These are phyloP conservation scores for Castanospermum australe DNA, from an alignment of 306 rosid species.

Conservation along the genomic window DNA sequence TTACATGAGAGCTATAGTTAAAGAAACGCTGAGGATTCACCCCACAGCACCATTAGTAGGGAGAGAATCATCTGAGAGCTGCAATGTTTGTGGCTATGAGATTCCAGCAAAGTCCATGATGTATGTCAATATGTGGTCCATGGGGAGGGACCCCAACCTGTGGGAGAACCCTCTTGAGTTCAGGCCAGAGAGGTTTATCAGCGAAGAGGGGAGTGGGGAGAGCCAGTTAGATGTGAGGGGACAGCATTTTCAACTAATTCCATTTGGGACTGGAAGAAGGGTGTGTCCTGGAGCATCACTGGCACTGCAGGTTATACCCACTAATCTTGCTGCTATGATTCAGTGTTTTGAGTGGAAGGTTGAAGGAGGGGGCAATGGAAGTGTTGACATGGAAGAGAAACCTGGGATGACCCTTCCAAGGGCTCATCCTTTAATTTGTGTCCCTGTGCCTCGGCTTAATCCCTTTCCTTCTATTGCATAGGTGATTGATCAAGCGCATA, in stretches of 20 bases:
- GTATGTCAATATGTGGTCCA: slow-evolving; percentile 62
- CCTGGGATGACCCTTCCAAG: slow-evolving; percentile 45
- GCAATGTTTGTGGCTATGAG: slow-evolving; percentile 45
- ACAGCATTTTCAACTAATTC: slow-evolving; percentile 46
- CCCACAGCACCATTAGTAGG: slow-evolving; percentile 57
- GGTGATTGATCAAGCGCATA: neutral
- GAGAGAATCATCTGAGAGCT: slow-evolving; percentile 46
- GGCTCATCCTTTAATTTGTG: slow-evolving; percentile 44
- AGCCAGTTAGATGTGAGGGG: slow-evolving; percentile 48
- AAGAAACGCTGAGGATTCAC: slow-evolving; percentile 77
- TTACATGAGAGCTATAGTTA: slow-evolving; percentile 60
- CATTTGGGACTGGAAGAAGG: slow-evolving; percentile 65
- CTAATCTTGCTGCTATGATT: slow-evolving; percentile 48
- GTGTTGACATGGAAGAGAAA: slow-evolving; percentile 44
- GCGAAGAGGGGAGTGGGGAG: slow-evolving; percentile 20
- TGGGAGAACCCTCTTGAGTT: slow-evolving; percentile 70
- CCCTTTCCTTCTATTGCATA: slow-evolving; percentile 21
- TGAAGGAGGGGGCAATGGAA: neutral
- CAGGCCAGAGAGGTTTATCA: slow-evolving; percentile 58
- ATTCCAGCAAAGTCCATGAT: slow-evolving; percentile 51
- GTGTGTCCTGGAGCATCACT: slow-evolving; percentile 53
- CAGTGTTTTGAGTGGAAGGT: slow-evolving; percentile 62
- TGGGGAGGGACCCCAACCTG: slow-evolving; percentile 56
- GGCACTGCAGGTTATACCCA: slow-evolving; percentile 43
- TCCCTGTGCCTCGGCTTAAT: slow-evolving; percentile 23